phyloP scores from a whole-genome alignment of 2,329 filamentous ascomycete genomes.

The Dissoconium aciculare region DNA sequence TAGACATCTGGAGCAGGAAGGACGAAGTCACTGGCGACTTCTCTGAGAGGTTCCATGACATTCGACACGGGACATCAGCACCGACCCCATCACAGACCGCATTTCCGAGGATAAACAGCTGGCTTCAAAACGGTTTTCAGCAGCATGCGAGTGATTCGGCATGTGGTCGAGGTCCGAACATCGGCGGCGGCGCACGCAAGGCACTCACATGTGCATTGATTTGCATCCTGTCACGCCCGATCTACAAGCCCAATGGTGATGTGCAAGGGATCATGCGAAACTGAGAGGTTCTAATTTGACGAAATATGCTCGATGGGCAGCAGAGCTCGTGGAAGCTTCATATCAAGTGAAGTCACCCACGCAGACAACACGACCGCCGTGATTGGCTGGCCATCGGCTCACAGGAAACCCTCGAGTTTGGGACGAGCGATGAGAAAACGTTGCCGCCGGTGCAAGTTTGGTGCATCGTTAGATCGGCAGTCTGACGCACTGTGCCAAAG shows the following conservation, averaged over 20 bases:
- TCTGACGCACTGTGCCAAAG: too few relatives aligned
- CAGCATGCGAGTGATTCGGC: too few relatives aligned
- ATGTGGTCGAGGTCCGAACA: background rate
- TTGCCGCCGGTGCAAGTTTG: background rate
- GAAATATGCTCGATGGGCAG: slow-evolving; percentile 1
- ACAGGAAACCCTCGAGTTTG: too few relatives aligned
- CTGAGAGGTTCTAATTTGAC: background rate
- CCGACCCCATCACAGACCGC: too few relatives aligned
- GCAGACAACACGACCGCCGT: background rate
- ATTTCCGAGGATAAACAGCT: too few relatives aligned
- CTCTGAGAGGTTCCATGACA: too few relatives aligned
- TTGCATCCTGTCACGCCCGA: slow-evolving; percentile 19
- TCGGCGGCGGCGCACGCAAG: background rate
- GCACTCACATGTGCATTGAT: background rate
- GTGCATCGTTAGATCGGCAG: background rate
- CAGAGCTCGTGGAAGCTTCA: too few relatives aligned
- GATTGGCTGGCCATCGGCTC: too few relatives aligned
- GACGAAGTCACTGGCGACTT: too few relatives aligned
- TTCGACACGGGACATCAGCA: too few relatives aligned
- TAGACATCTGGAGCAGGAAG: too few relatives aligned
- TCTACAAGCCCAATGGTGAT: background rate
- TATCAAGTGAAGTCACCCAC: slow-evolving; percentile 1
- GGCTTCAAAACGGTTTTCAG: too few relatives aligned
- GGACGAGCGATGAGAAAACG: background rate
- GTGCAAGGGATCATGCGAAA: background rate